phyloP scores from a whole-genome alignment of 2,329 filamentous ascomycete genomes.

The Westerdykella sp. region DNA sequence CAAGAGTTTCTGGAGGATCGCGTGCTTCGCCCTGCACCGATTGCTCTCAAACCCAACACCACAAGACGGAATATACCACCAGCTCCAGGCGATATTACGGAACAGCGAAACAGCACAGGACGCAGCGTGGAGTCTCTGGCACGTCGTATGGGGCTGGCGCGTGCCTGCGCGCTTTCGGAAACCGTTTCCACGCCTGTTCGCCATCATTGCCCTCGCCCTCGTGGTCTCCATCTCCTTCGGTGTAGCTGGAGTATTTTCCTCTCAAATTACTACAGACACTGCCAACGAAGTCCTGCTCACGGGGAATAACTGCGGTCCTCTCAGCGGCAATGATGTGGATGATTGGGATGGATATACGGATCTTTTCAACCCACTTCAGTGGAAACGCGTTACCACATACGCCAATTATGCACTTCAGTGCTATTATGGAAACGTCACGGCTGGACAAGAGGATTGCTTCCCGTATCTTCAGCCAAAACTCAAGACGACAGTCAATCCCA shows the following conservation, averaged over 20 bases:
- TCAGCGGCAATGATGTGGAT: neutral
- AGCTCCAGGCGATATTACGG: constrained; percentile 30
- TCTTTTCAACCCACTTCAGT: constrained; percentile 3
- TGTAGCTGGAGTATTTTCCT: constrained; percentile 29
- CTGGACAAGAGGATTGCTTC: constrained; percentile 12
- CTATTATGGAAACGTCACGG: constrained; percentile 8
- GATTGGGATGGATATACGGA: constrained; percentile 3
- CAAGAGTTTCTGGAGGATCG: constrained; percentile 25
- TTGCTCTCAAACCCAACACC: constrained; percentile 7
- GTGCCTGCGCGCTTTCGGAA: constrained; percentile 1
- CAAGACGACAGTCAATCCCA: constrained; percentile 4
- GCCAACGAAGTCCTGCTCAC: constrained; percentile 28
- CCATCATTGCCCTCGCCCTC: constrained; percentile 10
- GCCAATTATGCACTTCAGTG: constrained; percentile 16
- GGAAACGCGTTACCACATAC: constrained; percentile 9
- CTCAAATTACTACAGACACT: constrained; percentile 22
- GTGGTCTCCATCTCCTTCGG: constrained; percentile 16
- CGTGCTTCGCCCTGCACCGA: constrained; percentile 24
- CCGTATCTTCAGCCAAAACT: constrained; percentile 12
- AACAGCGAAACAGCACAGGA: constrained; percentile 17
- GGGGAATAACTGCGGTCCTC: constrained; percentile 21
- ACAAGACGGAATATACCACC: constrained; percentile 27
- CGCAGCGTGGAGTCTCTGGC: constrained; percentile 3
- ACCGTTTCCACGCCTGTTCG: constrained; percentile 10
- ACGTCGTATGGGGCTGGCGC: constrained; percentile 7